Base-by-base conservation (phyloP, 1,284 basidiomycete genomes). In the Ustilago tritici region DNA sequence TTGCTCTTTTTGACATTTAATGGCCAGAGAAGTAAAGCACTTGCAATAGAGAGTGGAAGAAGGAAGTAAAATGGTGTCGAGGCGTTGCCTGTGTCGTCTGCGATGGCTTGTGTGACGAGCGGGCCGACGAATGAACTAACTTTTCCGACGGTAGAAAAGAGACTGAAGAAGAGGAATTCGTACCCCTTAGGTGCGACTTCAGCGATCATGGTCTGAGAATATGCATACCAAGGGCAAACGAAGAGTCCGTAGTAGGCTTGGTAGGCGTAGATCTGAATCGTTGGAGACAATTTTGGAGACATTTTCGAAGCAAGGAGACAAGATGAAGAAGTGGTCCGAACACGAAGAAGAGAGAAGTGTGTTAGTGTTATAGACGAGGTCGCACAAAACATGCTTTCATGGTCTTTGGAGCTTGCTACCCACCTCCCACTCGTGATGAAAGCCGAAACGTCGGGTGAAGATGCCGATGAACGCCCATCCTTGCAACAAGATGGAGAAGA, bases 381-480 rank as follows among this genome's bases (percentile, higher is more conserved):
- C 50, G 50, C 28, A 8, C 50, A 14, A 11, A 3, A 19, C 46
- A 19, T 23, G 9, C 38, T 23, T 49, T 23, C 46, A 23, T 10
- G 4, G 28, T 23, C 8, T 19, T 23, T 31, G 55, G 32, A 34
- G 28, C 19, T 28, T 28, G n/a, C 43, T 50, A 64, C 62, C 58
- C 58, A 56, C 40, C 81, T 77, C 74, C 38, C 50, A 73, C 15
- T 46, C 66, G 31, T 68, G 59, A 17, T 73, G 74, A 52, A 76
- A 79, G 7, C 93, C 93, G 60, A 95, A 87, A 61, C 89, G 91
- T 9, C 87, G 80, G 0, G 93, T 94, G 90, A 92, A 94, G 67
- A 94, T 91, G 1, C 93, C 93, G 56, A 94, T 89, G 90, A 93
- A 92, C 19, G 93, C 93, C 93, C 93, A 95, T 2, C 93, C 88